Evolutionary conservation across 2,329 filamentous ascomycete species (phyloP).

Genomic region (Delphinella strobiligena): DNA sequence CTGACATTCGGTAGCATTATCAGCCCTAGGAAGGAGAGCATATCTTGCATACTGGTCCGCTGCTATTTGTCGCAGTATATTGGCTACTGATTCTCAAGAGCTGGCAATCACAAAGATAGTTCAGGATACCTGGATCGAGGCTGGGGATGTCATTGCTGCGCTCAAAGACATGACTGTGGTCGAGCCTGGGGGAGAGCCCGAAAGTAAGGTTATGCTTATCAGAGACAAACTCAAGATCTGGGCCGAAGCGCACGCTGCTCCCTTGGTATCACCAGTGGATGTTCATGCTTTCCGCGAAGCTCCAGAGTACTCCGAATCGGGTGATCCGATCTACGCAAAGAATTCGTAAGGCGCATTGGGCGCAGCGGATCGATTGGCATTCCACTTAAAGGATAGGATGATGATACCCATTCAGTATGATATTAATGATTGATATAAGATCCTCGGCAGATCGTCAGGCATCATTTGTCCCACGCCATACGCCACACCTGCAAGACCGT

Average conservation of each 20-base stretch:
- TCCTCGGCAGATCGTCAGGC: neutral
- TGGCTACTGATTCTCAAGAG: conserved; percentile 33
- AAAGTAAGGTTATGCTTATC: conserved; percentile 40
- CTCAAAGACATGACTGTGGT: conserved; percentile 70
- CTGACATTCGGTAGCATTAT: conserved; percentile 45
- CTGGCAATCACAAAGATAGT: conserved; percentile 60
- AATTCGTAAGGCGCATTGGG: too few relatives aligned
- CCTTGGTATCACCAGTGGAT: neutral
- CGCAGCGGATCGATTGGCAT: too few relatives aligned
- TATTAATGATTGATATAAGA: neutral
- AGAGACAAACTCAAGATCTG: conserved; percentile 53
- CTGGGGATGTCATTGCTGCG: conserved; percentile 69
- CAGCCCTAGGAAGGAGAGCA: conserved; percentile 68
- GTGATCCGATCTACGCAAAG: too few relatives aligned
- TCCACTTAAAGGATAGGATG: neutral
- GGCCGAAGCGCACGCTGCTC: conserved; percentile 41
- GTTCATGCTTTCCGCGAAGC: neutral
- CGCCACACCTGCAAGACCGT: neutral
- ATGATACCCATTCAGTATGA: neutral
- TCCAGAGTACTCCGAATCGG: too few relatives aligned
- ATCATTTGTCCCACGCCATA: neutral
- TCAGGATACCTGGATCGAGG: conserved; percentile 66
- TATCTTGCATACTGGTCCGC: conserved; percentile 81
- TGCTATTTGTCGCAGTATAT: conserved; percentile 60
- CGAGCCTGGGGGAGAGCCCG: conserved; percentile 38